These are phyloP conservation scores for Apiospora koreana DNA, from an alignment of 2,329 filamentous ascomycete genomes.

Conservation along the genomic window DNA sequence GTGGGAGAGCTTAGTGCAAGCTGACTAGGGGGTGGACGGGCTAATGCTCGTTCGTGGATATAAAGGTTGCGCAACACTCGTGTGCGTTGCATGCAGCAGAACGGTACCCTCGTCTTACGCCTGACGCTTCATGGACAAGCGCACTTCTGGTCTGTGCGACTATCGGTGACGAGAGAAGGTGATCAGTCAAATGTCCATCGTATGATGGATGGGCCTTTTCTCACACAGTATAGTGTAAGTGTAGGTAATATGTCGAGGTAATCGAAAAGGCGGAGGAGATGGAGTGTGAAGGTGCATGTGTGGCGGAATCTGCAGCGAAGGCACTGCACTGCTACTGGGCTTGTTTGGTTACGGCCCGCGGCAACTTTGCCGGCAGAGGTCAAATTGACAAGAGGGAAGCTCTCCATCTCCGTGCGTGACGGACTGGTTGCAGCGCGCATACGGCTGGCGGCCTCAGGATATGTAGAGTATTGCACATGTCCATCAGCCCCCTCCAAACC, in stretches of 20 bases:
- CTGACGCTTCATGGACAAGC: neutral
- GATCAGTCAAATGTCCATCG: neutral
- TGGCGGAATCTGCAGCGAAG: neutral
- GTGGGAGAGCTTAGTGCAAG: neutral
- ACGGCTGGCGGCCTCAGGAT: neutral
- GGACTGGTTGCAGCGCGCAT: neutral
- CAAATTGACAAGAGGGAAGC: neutral
- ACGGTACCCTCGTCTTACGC: neutral
- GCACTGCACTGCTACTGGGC: neutral
- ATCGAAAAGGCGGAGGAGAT: neutral
- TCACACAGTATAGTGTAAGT: neutral
- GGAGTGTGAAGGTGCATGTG: too few relatives aligned
- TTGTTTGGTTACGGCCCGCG: neutral
- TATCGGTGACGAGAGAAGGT: neutral
- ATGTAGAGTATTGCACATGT: neutral
- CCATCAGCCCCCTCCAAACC: neutral
- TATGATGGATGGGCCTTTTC: neutral
- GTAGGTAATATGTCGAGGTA: neutral
- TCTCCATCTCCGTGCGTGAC: neutral
- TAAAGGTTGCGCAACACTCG: neutral
- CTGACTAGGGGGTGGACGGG: neutral
- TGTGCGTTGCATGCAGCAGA: conserved; percentile 1
- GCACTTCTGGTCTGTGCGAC: neutral
- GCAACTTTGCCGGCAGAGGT: neutral
- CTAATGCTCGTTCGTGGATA: neutral